Evolutionary conservation across 2,329 filamentous ascomycete genomes (phyloP), one percentile per base, ranked within the genome.

Genomic region (Scopulariopsis brevicaulis): DNA sequence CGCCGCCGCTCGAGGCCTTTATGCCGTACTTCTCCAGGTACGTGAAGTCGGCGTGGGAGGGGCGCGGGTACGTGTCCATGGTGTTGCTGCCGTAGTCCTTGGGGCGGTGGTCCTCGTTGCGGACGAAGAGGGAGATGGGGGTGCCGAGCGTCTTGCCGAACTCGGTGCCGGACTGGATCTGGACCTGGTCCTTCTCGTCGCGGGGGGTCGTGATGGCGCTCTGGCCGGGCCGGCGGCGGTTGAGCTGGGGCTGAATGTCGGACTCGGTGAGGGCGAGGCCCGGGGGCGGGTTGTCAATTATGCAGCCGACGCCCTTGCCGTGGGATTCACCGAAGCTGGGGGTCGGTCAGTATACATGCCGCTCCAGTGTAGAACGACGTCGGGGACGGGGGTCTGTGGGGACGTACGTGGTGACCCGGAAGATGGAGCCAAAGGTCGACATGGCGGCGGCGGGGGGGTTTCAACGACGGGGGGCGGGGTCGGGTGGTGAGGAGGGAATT

Each of bases 21-120:
- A 95, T 85, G 59, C 93, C 93, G 71, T 99, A 99, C 76, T 97
- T 97, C 72, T 96, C 89, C 61, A 96, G 80, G 75, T 97, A 97
- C 60, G 94, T 97, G 83, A 88, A 96, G 74, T 97, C 93, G 60
- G 94, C 93, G 74, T 97, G 94, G 69, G 85, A 90, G 40, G 93
- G 94, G 56, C 94, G 83, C 4, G 94, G 94, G 79, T 87, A 97
- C 62, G 85, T 75, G 73, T 97, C 90, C 83, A 96, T 96, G 34
- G 92, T 96, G 69, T 84, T 82, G 73, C 84, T 83, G 59, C 89
- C 89, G 73, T 97, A 97, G 77, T 99, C 94, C 69, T 90, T 85
- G 43, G 92, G 93, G 62, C 93, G 79, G 70, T 96, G 90, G 71
- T 97, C 92, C 77, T 97, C 86, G 72, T 97, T 97, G 71, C 85